A percentile compares a stretch with the other conserved stretches of the same genome.
These are phyloP conservation scores for Eremothecium cymbalariae DNA, from an alignment of 1,139 yeast species.

Conservation along the genomic window DNA sequence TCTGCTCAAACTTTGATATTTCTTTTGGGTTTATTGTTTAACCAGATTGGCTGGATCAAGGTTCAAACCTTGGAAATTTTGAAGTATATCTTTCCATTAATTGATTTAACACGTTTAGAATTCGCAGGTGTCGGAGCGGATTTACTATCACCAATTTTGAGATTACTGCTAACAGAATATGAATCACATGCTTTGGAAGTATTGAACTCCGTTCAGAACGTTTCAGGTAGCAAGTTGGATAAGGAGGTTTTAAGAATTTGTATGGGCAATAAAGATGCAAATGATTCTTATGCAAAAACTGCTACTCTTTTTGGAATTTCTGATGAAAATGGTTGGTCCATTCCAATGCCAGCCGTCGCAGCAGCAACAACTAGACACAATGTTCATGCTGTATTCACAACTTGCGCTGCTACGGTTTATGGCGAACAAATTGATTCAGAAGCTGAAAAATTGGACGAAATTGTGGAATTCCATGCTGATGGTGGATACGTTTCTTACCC, in stretches of 20 bases:
- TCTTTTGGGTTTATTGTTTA: slow-evolving; percentile 68
- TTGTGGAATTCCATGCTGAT: slow-evolving; percentile 60
- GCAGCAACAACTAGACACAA: slow-evolving; percentile 85
- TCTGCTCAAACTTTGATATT: slow-evolving; percentile 71
- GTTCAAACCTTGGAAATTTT: slow-evolving; percentile 69
- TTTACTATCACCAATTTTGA: slow-evolving; percentile 76
- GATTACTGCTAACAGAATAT: slow-evolving; percentile 74
- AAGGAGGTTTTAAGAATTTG: slow-evolving; percentile 88
- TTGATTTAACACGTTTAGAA: slow-evolving; percentile 70
- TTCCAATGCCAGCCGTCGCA: slow-evolving; percentile 88
- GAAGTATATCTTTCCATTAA: slow-evolving; percentile 63
- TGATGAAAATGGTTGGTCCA: slow-evolving; percentile 96
- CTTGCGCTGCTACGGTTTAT: slow-evolving; percentile 43
- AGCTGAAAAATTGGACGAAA: slow-evolving; percentile 47
- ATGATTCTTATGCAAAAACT: slow-evolving; percentile 75
- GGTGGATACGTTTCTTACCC: slow-evolving; percentile 29
- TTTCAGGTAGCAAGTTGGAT: slow-evolving; percentile 87
- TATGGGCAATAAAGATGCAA: slow-evolving; percentile 69
- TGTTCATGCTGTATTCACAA: slow-evolving; percentile 89
- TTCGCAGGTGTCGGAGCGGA: slow-evolving; percentile 93
- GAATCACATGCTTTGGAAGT: slow-evolving; percentile 88
- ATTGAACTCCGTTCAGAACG: slow-evolving; percentile 71
- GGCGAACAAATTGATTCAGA: slow-evolving; percentile 24
- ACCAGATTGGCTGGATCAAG: slow-evolving; percentile 70
- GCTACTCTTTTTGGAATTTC: slow-evolving; percentile 93